Base-by-base conservation (phyloP, 164 flowering plant genomes). In the Sedum album region DNA sequence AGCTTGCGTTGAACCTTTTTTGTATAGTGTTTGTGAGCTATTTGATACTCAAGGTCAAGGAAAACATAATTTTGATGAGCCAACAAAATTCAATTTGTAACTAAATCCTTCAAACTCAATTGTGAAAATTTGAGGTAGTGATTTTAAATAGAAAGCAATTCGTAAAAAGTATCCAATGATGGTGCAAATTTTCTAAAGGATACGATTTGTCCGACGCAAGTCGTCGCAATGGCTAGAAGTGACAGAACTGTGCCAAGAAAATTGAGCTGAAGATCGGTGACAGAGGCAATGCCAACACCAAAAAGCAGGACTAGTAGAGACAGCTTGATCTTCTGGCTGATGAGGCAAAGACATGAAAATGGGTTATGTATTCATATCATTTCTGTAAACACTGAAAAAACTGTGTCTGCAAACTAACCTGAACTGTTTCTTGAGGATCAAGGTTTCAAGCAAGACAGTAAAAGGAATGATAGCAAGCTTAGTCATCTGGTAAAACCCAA, bases 401-500 rank as follows among this genome's bases (percentile, higher is more conserved):
- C 25, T 4, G 18, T 1, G 38, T 3, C 38, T 35, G 7, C 38
- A 3, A 25, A 30, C 33, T 57, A 33, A 88, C 99, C 99, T 95
- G 84, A 92, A 95, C 73, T 90, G 96, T 75, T 92, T 92, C 14
- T 90, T 92, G 60, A 92, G 78, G 78, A 90, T 92, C 39, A 86
- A 1, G 9, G 99, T 95, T 80, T 95, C 99, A 70, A 95, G 71
- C 41, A 95, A 21, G 1, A 95, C 97, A 15, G 99, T 95, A 78
- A 91, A 95, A 70, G 99, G 99, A 71, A 95, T 95, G 68, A 95
- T 90, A 44, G 97, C 99, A 65, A 95, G 93, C 75, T 95, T 95
- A 21, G 99, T 95, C 99, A 95, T 95, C 94, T 91, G 97, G 69
- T 95, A 95, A 80, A 95, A 95, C 2, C 97, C 99, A 72, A 94